Evolutionary conservation across 768 basidiomycete species (phyloP), one percentile per base, ranked within the genome.

Genomic region (Lanmaoa rubissima): DNA sequence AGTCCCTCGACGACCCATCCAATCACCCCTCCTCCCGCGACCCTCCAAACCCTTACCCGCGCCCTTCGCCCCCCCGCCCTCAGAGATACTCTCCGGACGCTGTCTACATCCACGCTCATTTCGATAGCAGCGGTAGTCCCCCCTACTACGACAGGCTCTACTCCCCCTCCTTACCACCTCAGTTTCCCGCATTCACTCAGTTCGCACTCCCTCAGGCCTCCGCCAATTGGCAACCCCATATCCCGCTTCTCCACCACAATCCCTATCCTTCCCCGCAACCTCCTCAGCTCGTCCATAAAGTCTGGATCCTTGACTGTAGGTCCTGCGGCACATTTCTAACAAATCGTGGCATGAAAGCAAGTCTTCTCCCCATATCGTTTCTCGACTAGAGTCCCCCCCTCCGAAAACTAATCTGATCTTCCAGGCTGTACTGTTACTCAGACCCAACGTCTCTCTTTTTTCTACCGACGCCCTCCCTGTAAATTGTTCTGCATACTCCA

Each of bases 291-390:
- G 74, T 79, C 9, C 88, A 90, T 71, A 87, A 87, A 70, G 90
- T 93, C 51, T 92, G 88, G 84, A 83, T 89, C 34, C 74, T 94
- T 51, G 86, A 89, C 68, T 94, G 92, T 73, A 83, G 79, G 61
- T 77, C 82, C 8, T 93, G 92, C 68, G 77, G 78, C 32, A 81
- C 79, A 19, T 92, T 92, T 66, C 72, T 93, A 47, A 89, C 90
- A 16, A 92, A 93, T 69, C 81, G 91, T 28, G 91, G 86, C 54
- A 93, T 93, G 91, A 88, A 89, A 80, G 89, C 84, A 63, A 70
- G 79, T 57, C 44, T 39, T 43, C 35, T 31, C 39, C 35, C 26
- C 46, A 11, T 32, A 17, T 40, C 51, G 4, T 40, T 17, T 39
- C n/a, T n/a, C 14, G 21, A 34, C 46, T 12, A 21, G 14, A 38